Percentiles rank a stretch among this genome's conserved stretches.
phyloP scores from a whole-genome alignment of 2,329 filamentous ascomycete genomes.

The Nakataea oryzae region DNA sequence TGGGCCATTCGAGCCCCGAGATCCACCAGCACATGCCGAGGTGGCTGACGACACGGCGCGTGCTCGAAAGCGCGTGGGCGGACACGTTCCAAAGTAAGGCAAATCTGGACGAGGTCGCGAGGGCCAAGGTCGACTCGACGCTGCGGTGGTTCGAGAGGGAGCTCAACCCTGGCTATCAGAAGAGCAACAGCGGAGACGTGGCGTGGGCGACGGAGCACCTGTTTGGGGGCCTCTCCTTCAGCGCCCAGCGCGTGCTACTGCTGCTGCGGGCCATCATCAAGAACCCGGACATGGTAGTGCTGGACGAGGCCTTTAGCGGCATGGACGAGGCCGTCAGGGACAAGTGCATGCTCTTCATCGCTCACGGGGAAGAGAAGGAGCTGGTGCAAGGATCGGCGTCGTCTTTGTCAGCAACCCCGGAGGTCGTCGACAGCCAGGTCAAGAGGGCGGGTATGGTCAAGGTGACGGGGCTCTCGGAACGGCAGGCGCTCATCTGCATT shows the following conservation, averaged over 20 bases:
- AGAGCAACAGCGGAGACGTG: conserved; percentile 7
- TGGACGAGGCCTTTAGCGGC: conserved; percentile 82
- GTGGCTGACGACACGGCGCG: conserved; percentile 58
- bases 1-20: conserved; percentile 90
- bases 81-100: conserved; percentile 73
- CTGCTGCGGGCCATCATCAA: conserved; percentile 78
- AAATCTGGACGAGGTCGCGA: conserved; percentile 45
- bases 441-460: conserved; percentile 32
- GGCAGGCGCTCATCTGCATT: conserved; percentile 83
- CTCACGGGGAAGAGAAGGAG: conserved; percentile 44
- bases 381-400: conserved; percentile 11
- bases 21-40: conserved; percentile 89
- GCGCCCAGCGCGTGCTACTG: conserved; percentile 72
- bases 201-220: conserved; percentile 56
- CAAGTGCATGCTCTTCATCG: conserved; percentile 76
- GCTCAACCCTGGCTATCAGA: conserved; percentile 43
- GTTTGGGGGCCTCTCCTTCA: conserved; percentile 70
- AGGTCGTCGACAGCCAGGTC: conserved; percentile 33
- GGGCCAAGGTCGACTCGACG: conserved; percentile 53
- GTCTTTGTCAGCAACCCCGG: background rate
- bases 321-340: conserved; percentile 77
- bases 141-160: conserved; percentile 72
- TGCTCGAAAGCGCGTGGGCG: conserved; percentile 80
- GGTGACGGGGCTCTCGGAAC: conserved; percentile 51
- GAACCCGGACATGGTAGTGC: conserved; percentile 67